Conservation (phyloP, 2,329 filamentous ascomycete species). For the Ceratocystis harringtonii region DNA sequence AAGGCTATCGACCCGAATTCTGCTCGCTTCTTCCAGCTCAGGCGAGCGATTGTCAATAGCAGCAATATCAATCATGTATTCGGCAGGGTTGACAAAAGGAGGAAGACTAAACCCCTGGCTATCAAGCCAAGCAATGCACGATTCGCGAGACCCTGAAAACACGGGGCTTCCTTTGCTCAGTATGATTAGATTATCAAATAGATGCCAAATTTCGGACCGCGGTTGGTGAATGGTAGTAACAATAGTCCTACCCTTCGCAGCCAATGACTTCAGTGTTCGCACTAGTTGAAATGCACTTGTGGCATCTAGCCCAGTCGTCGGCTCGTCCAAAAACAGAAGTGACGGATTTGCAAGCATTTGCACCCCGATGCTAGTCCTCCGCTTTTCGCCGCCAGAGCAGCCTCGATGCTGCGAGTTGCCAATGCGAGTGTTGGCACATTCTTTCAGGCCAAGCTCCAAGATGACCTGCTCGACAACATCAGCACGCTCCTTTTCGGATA, state of each 20-base stretch:
- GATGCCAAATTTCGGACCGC: conserved; percentile 62
- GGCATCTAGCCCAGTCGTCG: conserved; percentile 63
- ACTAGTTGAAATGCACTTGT: conserved; percentile 63
- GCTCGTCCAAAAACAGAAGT: conserved; percentile 63
- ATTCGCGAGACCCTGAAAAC: conserved; percentile 45
- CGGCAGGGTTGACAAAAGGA: conserved; percentile 62
- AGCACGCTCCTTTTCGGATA: conserved; percentile 41
- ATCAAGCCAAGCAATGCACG: conserved; percentile 50
- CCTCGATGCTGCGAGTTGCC: conserved; percentile 57
- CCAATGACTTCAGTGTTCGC: conserved; percentile 51
- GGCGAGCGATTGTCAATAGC: conserved; percentile 57
- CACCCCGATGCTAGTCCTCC: conserved; percentile 61
- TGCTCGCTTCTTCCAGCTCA: conserved; percentile 47
- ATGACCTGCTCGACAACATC: conserved; percentile 63
- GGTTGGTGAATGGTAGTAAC: conserved; percentile 66
- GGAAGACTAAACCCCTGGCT: conserved; percentile 45
- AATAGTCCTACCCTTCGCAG: conserved; percentile 53
- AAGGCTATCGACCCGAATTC: conserved; percentile 44
- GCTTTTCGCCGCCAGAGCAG: conserved; percentile 66
- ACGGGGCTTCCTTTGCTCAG: conserved; percentile 52
- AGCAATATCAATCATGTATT: conserved; percentile 59
- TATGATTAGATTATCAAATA: conserved; percentile 59
- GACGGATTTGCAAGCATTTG: conserved; percentile 68
- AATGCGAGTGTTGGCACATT: conserved; percentile 61
- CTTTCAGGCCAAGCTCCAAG: conserved; percentile 57